phyloP scores from a whole-genome alignment of 257 asterid genomes.

The Anisodus acutangulus region DNA sequence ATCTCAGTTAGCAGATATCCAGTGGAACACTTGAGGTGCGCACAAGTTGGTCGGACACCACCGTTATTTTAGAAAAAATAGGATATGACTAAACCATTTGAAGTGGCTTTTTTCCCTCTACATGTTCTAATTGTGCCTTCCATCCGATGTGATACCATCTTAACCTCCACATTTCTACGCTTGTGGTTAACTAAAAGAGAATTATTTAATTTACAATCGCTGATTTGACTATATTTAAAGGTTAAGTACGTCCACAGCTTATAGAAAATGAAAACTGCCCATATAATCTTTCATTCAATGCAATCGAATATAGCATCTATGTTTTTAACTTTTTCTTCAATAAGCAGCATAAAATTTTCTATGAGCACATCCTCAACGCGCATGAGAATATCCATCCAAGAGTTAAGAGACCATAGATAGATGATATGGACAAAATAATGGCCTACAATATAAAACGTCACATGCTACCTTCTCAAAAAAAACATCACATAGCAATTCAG shows the following conservation, averaged over 20 bases:
- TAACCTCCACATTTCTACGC: not conserved
- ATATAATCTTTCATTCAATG: not conserved
- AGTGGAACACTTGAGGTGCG: no score
- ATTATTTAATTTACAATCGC: not conserved
- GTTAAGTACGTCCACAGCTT: not conserved
- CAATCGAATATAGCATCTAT: not conserved
- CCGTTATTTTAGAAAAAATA: no score
- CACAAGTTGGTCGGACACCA: no score
- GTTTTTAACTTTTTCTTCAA: not conserved
- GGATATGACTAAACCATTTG: no score
- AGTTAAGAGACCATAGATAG: not conserved
- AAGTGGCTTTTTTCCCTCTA: not conserved
- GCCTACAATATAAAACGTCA: not conserved
- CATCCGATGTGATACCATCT: not conserved
- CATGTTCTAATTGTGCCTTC: not conserved
- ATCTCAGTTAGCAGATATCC: no score
- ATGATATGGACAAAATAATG: constrained; percentile 11
- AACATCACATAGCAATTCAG: not conserved
- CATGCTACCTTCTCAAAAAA: no score
- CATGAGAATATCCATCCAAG: not conserved
- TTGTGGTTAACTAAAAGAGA: not conserved
- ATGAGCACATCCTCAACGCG: not conserved
- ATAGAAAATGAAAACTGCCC: not conserved
- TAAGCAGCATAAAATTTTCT: not conserved
- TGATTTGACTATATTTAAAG: not conserved